Conservation (phyloP, 306 rosid species). For the Prinsepia uniflora region DNA sequence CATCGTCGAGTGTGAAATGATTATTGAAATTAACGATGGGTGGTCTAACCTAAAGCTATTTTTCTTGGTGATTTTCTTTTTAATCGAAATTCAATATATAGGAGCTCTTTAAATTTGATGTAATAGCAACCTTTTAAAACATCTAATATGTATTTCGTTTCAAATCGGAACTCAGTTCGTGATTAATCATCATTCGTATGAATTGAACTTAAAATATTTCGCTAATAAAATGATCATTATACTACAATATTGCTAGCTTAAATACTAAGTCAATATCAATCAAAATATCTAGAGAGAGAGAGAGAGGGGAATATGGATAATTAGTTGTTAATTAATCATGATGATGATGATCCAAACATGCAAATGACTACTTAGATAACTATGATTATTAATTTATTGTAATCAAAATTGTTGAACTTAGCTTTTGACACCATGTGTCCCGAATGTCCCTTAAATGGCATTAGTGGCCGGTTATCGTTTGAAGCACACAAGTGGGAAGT, state of each 20-base stretch:
- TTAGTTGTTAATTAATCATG: not conserved
- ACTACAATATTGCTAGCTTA: not conserved
- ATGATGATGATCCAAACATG: not conserved
- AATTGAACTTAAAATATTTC: not conserved
- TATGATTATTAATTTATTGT: not conserved
- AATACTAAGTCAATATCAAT: too few relatives aligned
- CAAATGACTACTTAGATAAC: not conserved
- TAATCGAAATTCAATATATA: too few relatives aligned
- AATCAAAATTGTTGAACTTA: not conserved
- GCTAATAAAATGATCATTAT: not conserved
- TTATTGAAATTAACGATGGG: too few relatives aligned
- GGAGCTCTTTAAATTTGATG: too few relatives aligned
- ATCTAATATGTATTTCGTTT: too few relatives aligned
- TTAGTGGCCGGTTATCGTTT: slow-evolving; percentile 15
- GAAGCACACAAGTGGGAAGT: not conserved
- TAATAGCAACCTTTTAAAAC: too few relatives aligned
- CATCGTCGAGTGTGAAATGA: not conserved
- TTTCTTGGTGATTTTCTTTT: too few relatives aligned
- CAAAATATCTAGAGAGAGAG: too few relatives aligned
- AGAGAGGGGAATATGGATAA: not conserved
- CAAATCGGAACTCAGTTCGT: too few relatives aligned
- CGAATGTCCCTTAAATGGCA: slow-evolving; percentile 35
- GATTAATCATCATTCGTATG: not conserved
- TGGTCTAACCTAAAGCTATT: too few relatives aligned
- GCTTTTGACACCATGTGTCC: slow-evolving; percentile 26